Evolutionary conservation across 2,329 filamentous ascomycete genomes (phyloP), one percentile per base, ranked within the genome.

Genomic region (Sclerotinia borealis): DNA sequence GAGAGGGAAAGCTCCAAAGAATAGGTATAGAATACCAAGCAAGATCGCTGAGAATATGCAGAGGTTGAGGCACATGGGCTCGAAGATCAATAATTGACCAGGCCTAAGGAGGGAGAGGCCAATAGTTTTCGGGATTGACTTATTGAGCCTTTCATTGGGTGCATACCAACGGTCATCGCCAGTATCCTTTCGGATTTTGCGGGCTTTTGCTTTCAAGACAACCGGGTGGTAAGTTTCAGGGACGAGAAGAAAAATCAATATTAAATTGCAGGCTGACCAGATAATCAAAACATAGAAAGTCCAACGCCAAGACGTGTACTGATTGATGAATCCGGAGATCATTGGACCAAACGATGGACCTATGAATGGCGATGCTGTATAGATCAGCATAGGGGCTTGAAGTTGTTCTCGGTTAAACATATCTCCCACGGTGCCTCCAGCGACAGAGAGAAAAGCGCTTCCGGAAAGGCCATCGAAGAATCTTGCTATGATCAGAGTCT

Each of bases 191-290:
- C 92, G 86, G 37, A 92, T 74, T 63, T 79, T 80, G 61, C 80
- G 79, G 3, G 92, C 92, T 74, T 95, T 96, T 50, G 82, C 80
- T 59, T 87, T 83, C 48, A 96, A 79, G 54, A 95, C 77, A 19
- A 93, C 81, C n/a, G 84, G 85, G 68, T 87, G 90, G 74, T 95
- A 96, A 1, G 92, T 97, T 78, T 97, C 92, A 6, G 92, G 93
- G 3, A 96, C 91, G 49, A 92, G 79, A 39, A 91, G 73, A 39
- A 87, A 73, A 59, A 96, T 87, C 64, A 85, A 77, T 13, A 81
- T 73, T 56, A 91, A 80, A 70, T 92, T 76, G 9, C 80, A 76
- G n/a, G 81, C 84, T 1, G 86, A 82, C 92, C 91, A 96, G 58
- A 96, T 96, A 58, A 96, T 77, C 64, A 96, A 79, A 4, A 92